phyloP scores from a whole-genome alignment of 1,284 basidiomycete genomes.

The Crepidotus sp. region DNA sequence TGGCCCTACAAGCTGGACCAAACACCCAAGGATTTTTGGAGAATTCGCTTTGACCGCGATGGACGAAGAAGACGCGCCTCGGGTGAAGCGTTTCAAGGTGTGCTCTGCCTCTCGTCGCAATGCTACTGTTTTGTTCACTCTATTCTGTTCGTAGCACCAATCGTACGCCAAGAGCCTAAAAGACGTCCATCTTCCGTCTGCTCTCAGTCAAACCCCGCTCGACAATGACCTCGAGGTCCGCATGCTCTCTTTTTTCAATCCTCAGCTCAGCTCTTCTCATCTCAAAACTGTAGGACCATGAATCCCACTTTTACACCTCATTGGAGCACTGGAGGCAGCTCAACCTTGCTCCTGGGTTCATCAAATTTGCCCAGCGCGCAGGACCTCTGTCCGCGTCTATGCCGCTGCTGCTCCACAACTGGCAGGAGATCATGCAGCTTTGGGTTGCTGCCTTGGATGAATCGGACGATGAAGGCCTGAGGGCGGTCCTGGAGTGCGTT shows the following conservation, averaged over 20 bases:
- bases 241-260: slow-evolving; percentile 9
- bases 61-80: slow-evolving; percentile 22
- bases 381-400: slow-evolving; percentile 65
- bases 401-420: slow-evolving; percentile 76
- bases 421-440: slow-evolving; percentile 52
- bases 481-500: slow-evolving; percentile 63
- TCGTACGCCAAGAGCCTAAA: slow-evolving; percentile 62
- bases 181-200: slow-evolving; percentile 62
- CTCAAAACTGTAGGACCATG: slow-evolving; percentile 45
- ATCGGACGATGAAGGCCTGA: slow-evolving; percentile 62
- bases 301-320: slow-evolving; percentile 64
- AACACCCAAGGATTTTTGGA: no score
- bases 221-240: slow-evolving; percentile 55
- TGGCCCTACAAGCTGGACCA: neutral
- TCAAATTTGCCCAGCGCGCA: slow-evolving; percentile 56
- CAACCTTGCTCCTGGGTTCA: slow-evolving; percentile 71
- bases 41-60: neutral
- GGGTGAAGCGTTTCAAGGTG: slow-evolving; percentile 40
- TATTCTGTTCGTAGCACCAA: slow-evolving; percentile 46
- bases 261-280: slow-evolving; percentile 9
- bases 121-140: neutral
- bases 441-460: slow-evolving; percentile 50
- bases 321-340: slow-evolving; percentile 70
- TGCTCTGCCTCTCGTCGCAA: slow-evolving; percentile 8
- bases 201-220: slow-evolving; percentile 46